These are phyloP conservation scores for Tricladium varicosporioides DNA, from an alignment of 2,329 filamentous ascomycete species.

Conservation along the genomic window DNA sequence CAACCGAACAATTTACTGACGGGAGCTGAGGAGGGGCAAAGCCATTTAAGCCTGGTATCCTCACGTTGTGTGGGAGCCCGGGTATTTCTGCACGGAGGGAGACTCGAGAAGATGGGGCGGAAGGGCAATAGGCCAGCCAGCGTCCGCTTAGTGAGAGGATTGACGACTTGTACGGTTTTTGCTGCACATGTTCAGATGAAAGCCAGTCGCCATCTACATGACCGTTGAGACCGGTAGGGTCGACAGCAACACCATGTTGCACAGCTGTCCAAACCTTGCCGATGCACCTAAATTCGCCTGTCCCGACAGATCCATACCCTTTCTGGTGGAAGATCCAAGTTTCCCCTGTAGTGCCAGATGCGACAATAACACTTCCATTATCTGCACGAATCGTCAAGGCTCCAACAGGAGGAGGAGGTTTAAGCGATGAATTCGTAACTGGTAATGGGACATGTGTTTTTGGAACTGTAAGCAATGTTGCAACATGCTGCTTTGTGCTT, in stretches of 20 bases:
- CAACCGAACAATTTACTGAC: conserved; percentile 62
- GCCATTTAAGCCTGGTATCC: conserved; percentile 53
- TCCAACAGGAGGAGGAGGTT: conserved; percentile 67
- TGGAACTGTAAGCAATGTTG: conserved; percentile 71
- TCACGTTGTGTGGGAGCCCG: conserved; percentile 51
- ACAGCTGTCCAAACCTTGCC: conserved; percentile 92
- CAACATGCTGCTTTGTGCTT: conserved; percentile 67
- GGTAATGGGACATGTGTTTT: conserved; percentile 58
- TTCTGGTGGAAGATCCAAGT: conserved; percentile 71
- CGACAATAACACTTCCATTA: conserved; percentile 67
- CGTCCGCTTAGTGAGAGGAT: conserved; percentile 68
- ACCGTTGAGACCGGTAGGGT: conserved; percentile 18
- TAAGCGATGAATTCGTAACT: conserved; percentile 60
- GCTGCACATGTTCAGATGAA: conserved; percentile 39
- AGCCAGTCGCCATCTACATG: conserved; percentile 33
- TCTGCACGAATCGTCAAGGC: conserved; percentile 73
- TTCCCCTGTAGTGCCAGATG: conserved; percentile 82
- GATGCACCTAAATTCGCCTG: conserved; percentile 52
- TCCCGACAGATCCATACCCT: conserved; percentile 38
- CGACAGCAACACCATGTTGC: conserved; percentile 55
- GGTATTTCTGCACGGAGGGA: conserved; percentile 66
- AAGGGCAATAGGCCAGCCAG: conserved; percentile 76
- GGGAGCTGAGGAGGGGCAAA: conserved; percentile 70
- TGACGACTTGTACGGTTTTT: conserved; percentile 52
- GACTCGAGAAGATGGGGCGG: conserved; percentile 67